These are phyloP conservation scores for Oryza glumipatula DNA, from an alignment of 176 grass and related monocot genomes.

Conservation along the genomic window DNA sequence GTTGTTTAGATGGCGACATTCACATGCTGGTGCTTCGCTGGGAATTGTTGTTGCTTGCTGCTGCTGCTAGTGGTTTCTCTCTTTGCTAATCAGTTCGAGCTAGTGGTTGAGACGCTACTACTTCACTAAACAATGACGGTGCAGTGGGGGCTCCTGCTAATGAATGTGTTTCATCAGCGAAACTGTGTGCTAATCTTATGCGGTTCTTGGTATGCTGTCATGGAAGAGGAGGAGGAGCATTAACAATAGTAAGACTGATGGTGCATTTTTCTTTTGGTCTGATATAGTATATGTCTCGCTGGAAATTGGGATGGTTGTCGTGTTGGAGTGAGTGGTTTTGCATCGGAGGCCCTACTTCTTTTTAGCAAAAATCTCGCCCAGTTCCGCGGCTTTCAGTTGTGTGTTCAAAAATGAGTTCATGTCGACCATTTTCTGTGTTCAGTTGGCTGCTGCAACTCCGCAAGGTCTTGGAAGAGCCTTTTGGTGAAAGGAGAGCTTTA, in stretches of 20 bases:
- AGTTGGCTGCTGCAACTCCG: neutral
- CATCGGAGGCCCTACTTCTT: neutral
- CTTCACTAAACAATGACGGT: conserved; percentile 41
- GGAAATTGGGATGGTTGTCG: conserved; percentile 35
- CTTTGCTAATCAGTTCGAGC: conserved; percentile 1
- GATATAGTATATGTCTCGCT: neutral
- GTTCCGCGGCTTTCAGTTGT: neutral
- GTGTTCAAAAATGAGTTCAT: neutral
- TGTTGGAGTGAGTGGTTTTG: conserved; percentile 7
- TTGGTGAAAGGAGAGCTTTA: neutral
- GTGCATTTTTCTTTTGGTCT: conserved; percentile 22
- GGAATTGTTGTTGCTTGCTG: neutral
- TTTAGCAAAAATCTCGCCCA: neutral
- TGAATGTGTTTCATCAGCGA: conserved; percentile 30
- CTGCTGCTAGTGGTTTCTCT: conserved; percentile 31
- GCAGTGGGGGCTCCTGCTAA: conserved; percentile 12
- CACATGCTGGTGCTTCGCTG: conserved; percentile 48
- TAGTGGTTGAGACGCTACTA: conserved; percentile 41
- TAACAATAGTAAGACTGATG: neutral
- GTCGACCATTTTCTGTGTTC: neutral
- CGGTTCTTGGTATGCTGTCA: conserved; percentile 49
- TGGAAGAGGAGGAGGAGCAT: neutral
- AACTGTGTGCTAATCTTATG: conserved; percentile 30
- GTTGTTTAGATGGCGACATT: conserved; percentile 55
- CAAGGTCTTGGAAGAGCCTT: neutral